Percentiles rank a stretch among this genome's conserved stretches.
Evolutionary conservation across 305 asterid species (phyloP).

Genomic region (Rubia occidens): DNA sequence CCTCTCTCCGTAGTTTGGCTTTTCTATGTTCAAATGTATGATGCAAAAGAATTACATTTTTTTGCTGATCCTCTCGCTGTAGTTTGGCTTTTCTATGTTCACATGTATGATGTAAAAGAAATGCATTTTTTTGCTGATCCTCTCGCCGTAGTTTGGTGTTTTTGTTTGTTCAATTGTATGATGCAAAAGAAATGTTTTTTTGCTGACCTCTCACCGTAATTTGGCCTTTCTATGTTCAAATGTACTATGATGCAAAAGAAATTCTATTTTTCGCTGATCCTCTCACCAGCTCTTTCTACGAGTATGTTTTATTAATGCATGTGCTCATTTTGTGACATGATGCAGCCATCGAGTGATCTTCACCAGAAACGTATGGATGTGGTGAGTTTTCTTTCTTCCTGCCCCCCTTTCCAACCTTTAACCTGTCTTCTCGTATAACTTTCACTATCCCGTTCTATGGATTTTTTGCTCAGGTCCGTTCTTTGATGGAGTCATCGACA

Average conservation of each 20-base stretch:
- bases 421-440: not conserved
- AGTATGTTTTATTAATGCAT: not conserved
- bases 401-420: not conserved
- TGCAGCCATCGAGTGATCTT: conserved; percentile 65
- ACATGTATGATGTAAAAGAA: not conserved
- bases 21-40: not conserved
- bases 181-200: no score
- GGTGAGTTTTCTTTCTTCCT: conserved; percentile 34
- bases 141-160: not conserved
- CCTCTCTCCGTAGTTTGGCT: not conserved
- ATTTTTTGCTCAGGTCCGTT: conserved; percentile 39
- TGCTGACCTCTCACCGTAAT: no score
- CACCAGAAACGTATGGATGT: conserved; percentile 83
- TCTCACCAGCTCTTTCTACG: not conserved
- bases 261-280: not conserved
- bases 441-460: conserved; percentile 6
- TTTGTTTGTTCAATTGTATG: no score
- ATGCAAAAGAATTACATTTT: not conserved
- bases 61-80: not conserved
- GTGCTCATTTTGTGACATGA: conserved; percentile 19
- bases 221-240: not conserved
- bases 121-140: not conserved
- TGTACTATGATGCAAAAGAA: not conserved
- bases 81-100: not conserved
- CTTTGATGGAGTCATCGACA: conserved; percentile 48